A percentile compares a stretch with the other conserved stretches of the same genome.
These are phyloP conservation scores for Zygosaccharomyces pseudorouxii DNA, from an alignment of 805 yeast genomes.

Conservation along the genomic window DNA sequence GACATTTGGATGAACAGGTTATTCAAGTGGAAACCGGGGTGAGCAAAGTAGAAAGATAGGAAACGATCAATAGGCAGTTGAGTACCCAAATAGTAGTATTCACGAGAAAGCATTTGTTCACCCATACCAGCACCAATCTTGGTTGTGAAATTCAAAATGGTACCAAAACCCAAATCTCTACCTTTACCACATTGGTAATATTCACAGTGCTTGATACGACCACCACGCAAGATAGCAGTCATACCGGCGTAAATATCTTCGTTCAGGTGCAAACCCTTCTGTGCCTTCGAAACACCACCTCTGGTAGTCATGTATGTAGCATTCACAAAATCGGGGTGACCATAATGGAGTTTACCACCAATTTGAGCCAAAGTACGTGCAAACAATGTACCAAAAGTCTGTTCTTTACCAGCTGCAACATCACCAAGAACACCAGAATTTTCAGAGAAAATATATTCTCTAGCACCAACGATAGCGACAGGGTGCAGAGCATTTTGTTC, in stretches of 20 bases:
- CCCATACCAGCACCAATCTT: constrained; percentile 94
- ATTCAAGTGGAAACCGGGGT: constrained; percentile 81
- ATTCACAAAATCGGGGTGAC: constrained; percentile 83
- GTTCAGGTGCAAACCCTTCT: constrained; percentile 77
- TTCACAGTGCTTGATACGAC: constrained; percentile 82
- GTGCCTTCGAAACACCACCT: constrained; percentile 87
- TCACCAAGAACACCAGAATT: constrained; percentile 83
- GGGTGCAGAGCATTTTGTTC: constrained; percentile 52
- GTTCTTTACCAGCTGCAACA: constrained; percentile 89
- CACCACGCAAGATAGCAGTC: constrained; percentile 79
- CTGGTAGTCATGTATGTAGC: constrained; percentile 74
- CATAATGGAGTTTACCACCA: constrained; percentile 84
- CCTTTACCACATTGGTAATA: constrained; percentile 90
- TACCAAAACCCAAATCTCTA: constrained; percentile 83
- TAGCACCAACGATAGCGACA: constrained; percentile 81
- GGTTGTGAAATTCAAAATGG: constrained; percentile 78
- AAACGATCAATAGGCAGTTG: constrained; percentile 77
- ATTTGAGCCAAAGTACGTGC: constrained; percentile 80
- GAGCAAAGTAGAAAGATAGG: constrained; percentile 80
- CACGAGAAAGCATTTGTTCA: constrained; percentile 82
- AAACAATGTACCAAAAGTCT: constrained; percentile 79
- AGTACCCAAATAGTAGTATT: constrained; percentile 75
- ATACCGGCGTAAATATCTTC: constrained; percentile 89
- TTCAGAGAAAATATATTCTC: constrained; percentile 84
- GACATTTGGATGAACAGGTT: constrained; percentile 75